Conservation (phyloP, 345 rosid genomes). For the Rhodamnia argentea region DNA sequence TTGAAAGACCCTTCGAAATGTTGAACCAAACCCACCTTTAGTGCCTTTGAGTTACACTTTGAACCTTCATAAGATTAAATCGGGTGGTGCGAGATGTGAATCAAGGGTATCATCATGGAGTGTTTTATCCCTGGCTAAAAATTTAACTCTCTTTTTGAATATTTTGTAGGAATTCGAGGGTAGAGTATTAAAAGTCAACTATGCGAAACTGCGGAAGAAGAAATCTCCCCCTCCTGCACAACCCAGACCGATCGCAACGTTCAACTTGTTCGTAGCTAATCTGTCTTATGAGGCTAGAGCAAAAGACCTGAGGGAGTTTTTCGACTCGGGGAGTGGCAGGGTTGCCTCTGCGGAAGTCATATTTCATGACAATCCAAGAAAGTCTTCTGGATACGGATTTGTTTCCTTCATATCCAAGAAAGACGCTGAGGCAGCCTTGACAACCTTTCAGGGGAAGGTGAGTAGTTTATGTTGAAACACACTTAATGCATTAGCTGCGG, state of each 20-base stretch:
- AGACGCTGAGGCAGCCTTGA: constrained; percentile 56
- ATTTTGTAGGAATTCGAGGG: constrained; percentile 57
- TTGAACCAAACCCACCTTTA: too few relatives aligned
- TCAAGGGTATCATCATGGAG: neutral
- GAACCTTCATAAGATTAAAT: neutral
- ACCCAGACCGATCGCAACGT: constrained; percentile 27
- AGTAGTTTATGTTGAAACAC: neutral
- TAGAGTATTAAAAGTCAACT: constrained; percentile 43
- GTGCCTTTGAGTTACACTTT: neutral
- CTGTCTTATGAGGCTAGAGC: constrained; percentile 57
- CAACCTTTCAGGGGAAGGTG: constrained; percentile 68
- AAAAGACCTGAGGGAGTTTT: constrained; percentile 61
- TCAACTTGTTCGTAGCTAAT: constrained; percentile 65
- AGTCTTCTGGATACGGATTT: constrained; percentile 75
- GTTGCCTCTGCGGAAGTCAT: constrained; percentile 55
- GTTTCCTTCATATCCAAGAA: constrained; percentile 69
- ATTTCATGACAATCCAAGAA: constrained; percentile 65
- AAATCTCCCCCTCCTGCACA: constrained; percentile 27
- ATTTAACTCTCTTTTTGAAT: neutral
- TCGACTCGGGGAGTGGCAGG: constrained; percentile 34
- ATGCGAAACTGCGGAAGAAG: constrained; percentile 50
- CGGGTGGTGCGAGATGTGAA: neutral
- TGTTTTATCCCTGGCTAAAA: neutral
- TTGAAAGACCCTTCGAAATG: too few relatives aligned
- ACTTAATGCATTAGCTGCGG: neutral